Base-by-base conservation (phyloP, 352 stramenopile species). In the Thraustochytrium sp. region DNA sequence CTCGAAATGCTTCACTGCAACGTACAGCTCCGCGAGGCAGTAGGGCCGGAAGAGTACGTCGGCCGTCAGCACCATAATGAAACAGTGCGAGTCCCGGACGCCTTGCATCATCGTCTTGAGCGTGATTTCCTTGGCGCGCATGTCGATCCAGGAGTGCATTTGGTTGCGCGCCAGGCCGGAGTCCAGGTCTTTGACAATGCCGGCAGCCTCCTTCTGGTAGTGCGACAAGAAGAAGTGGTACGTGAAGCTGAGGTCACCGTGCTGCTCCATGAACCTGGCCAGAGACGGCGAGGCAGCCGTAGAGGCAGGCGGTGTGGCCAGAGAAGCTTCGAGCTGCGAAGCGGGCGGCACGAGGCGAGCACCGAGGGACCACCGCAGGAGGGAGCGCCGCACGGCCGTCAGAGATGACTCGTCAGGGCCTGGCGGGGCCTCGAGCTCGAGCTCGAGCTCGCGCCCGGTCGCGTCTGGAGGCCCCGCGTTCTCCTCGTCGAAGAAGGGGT, bases 161-260 rank as follows among this genome's bases (percentile, higher is more conserved):
- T 34, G 38, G 13, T 9, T 77, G 11, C 63, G 36, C 11, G 29
- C 56, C 29, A 40, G 31, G 44, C 56, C 65, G 8, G 65, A 38
- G 26, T 80, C 85, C 1, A 84, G 37, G 49, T 84, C 75, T 29
- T 84, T 84, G 37, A 84, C 75, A 36, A 80, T 84, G 4, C 34
- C 75, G 8, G 75, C 31, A 21, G 75, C 75, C 49, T 84, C 75
- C 44, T 73, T 75, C 44, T 84, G 75, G n/a, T 34, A 31, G 31
- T 84, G 75, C 8, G 34, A 61, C 11, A 84, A 36, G 38, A 84
- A 84, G 37, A 76, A 73, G 44, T 84, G 75, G 40, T 73, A 46
- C 53, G 11, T 29, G 36, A 44, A 31, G 11, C 26, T 21, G 40
- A 29, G 46, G 8, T 44, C 59, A 21, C 8, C 46, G 16, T 55